Percentiles rank a stretch among this genome's conserved stretches.
These are phyloP conservation scores for Datura wrightii DNA, from an alignment of 257 asterid species.

Conservation along the genomic window DNA sequence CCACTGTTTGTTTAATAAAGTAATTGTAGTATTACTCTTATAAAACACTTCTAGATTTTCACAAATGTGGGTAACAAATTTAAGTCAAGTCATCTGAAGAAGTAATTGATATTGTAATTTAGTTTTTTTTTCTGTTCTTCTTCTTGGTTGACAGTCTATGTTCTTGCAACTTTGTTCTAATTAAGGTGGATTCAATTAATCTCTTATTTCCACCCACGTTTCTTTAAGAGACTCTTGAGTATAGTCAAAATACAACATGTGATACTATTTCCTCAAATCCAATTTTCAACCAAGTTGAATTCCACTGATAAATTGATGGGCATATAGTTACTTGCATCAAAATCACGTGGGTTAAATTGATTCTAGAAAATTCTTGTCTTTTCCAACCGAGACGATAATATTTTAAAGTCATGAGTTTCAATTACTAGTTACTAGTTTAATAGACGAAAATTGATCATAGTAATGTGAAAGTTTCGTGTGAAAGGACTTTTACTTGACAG, in stretches of 20 bases:
- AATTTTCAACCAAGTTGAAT: not conserved
- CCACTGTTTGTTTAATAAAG: not conserved
- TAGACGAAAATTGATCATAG: no score
- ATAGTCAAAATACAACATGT: conserved; percentile 15
- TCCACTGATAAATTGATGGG: not conserved
- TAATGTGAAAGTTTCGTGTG: no score
- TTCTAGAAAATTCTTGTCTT: not conserved
- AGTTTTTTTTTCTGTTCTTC: not conserved
- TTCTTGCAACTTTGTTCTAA: not conserved
- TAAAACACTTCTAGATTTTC: not conserved
- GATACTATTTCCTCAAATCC: not conserved
- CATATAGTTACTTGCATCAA: not conserved
- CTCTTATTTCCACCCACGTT: not conserved
- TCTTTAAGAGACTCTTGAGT: not conserved
- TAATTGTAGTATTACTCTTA: not conserved
- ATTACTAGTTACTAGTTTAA: no score
- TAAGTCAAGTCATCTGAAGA: not conserved
- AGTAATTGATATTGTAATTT: not conserved
- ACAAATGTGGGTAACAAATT: not conserved
- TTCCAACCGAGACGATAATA: not conserved
- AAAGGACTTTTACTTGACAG: no score
- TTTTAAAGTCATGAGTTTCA: no score
- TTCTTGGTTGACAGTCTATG: not conserved
- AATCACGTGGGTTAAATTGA: not conserved
- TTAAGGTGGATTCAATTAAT: not conserved